A percentile compares a stretch with the other conserved stretches of the same genome.
Evolutionary conservation across 1,284 basidiomycete species (phyloP).

Genomic region (Golubevia pallescens): DNA sequence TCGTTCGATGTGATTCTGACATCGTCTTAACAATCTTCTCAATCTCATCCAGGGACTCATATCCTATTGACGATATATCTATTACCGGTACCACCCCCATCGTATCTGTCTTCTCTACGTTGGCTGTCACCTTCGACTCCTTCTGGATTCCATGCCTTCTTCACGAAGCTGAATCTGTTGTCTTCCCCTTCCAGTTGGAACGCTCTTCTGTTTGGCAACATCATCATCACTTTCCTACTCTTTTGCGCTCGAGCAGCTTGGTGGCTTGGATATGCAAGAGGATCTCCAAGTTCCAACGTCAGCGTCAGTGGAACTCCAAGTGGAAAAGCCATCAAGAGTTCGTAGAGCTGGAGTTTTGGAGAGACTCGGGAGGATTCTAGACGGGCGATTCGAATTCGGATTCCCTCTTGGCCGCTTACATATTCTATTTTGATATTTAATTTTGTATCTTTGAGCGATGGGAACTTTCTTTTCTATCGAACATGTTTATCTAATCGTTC

Average conservation of each 20-base stretch:
- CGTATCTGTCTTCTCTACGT: background rate
- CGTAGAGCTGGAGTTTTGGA: too few relatives aligned
- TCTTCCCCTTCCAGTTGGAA: conserved; percentile 2
- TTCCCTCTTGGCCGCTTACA: too few relatives aligned
- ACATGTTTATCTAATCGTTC: too few relatives aligned
- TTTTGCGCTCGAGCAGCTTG: conserved; percentile 20
- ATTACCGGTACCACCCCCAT: conserved; percentile 16
- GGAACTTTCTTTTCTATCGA: too few relatives aligned
- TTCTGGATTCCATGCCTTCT: background rate
- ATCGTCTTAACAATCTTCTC: conserved; percentile 11
- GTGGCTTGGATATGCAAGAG: conserved; percentile 2
- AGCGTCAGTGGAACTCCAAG: background rate
- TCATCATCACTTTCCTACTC: conserved; percentile 44
- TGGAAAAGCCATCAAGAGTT: background rate
- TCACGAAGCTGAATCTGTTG: background rate
- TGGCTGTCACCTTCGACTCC: background rate
- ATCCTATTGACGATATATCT: conserved; percentile 36
- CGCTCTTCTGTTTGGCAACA: conserved; percentile 42
- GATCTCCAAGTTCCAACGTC: background rate
- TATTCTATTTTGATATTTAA: too few relatives aligned
- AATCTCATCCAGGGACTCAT: conserved; percentile 16
- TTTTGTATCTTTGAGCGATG: too few relatives aligned
- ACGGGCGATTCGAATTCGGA: too few relatives aligned
- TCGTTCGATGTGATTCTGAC: too few relatives aligned
- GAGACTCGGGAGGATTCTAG: too few relatives aligned